Base-by-base conservation (phyloP, 805 yeast genomes). In the Saturnispora sanitii region DNA sequence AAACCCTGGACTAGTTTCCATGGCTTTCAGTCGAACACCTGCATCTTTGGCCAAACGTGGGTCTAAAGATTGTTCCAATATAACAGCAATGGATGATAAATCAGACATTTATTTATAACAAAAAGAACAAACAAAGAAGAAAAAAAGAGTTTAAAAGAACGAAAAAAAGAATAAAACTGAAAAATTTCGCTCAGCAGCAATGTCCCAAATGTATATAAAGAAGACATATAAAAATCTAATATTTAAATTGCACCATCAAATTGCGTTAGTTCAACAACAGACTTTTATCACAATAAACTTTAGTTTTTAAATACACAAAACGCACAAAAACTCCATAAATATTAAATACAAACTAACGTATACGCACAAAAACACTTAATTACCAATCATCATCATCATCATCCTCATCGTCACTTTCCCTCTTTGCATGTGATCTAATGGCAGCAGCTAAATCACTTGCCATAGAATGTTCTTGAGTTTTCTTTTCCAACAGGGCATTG, bases 371-470 rank as follows among this genome's bases (percentile, higher is more conserved):
- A 21, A 28, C 27, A 22, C 11, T 35, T 35, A 20, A 38, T 21
- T 16, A 27, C 13, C 28, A 25, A 15, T 19, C n/a, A 35, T 70
- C 77, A 31, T 73, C 81, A 35, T 73, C 82, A 2, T 74, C 83
- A 2, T 71, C 81, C 41, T 80, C 88, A 13, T 77, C 87, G 42
- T 77, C 85, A 46, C 79, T 76, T 30, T 75, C 82, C 13, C 85
- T 74, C 42, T 69, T 65, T 3, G 85, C 85, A 56, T 92, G 73
- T 39, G 78, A 82, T 56, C 81, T 82, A 51, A 87, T 71, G 1
- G 95, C 95, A 45, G 83, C 85, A 1, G 95, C 95, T 44, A 87
- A 66, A 6, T 90, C 87, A n/a, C 86, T 88, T 11, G 90, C 92
- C 50, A 84, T 65, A 1, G 67, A 61, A 13, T 64, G 63, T 45